Percentiles rank a stretch among this genome's conserved stretches.
These are phyloP conservation scores for Paramyrothecium sp. DNA, from an alignment of 2,329 filamentous ascomycete species.

Conservation along the genomic window DNA sequence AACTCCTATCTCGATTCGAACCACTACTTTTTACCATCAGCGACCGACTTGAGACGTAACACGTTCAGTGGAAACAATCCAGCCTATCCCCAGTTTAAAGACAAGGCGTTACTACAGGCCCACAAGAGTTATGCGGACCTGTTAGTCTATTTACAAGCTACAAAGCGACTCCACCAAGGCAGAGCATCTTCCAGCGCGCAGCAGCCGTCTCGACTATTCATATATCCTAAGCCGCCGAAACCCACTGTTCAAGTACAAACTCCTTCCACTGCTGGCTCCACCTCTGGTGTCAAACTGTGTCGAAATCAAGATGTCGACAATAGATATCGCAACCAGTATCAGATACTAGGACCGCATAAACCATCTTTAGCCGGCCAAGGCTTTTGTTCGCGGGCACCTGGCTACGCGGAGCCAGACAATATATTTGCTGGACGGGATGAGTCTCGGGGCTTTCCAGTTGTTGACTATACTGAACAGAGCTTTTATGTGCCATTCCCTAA, in stretches of 20 bases:
- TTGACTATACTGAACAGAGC: conserved; percentile 6
- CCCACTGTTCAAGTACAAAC: conserved; percentile 8
- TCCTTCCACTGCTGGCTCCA: not conserved
- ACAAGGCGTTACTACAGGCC: conserved; percentile 68
- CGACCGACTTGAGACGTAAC: conserved; percentile 7
- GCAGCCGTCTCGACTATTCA: conserved; percentile 45
- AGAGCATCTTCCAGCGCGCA: conserved; percentile 35
- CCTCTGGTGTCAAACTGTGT: not conserved
- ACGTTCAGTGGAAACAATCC: conserved; percentile 5
- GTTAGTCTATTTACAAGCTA: conserved; percentile 61
- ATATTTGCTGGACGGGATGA: not conserved
- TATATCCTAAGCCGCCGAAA: conserved; percentile 54
- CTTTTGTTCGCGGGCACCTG: no score
- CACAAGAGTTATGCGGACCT: conserved; percentile 72
- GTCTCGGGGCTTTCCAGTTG: not conserved
- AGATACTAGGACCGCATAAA: not conserved
- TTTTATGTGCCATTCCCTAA: conserved; percentile 11
- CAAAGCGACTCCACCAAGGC: conserved; percentile 46
- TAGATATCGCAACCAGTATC: not conserved
- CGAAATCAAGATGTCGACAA: not conserved
- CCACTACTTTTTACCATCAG: conserved; percentile 2
- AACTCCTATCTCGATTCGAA: not conserved
- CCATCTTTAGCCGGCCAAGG: not conserved
- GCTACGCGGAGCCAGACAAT: no score
- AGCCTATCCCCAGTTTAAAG: conserved; percentile 52